Base-by-base conservation (phyloP, 1,284 basidiomycete genomes). In the Melampsora larici-populina region DNA sequence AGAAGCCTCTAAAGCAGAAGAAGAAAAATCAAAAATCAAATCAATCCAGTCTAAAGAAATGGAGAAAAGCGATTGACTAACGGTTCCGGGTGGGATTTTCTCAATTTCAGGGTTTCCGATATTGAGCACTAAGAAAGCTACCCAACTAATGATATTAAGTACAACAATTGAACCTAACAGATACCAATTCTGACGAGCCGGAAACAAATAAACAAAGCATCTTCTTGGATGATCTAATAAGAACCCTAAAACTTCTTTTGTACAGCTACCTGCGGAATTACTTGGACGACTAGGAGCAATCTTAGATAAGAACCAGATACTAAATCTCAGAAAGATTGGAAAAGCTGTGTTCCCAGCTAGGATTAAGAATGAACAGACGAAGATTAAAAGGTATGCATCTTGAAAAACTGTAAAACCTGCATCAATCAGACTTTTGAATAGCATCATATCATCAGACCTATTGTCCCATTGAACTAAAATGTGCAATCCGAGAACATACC, bases 141-240 rank as follows among this genome's bases (percentile, higher is more conserved):
- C 87, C 89, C 92, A 97, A 85, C 97, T 94, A 65, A 90, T 90
- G 51, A 87, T 92, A 90, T 89, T 93, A 46, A 97, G 86, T 4
- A 86, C 82, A 11, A 91, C 60, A 62, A 97, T 89, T 2, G 85
- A 82, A 31, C 88, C 87, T 0, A 93, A 80, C 18, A 97, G 88
- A 81, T 95, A 93, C 93, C 94, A 96, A 1, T 95, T 98, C 83
- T 98, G 94, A 80, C 81, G 81, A 0, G 93, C 90, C 0, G 96
- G 96, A 82, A 99, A 98, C 8, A 99, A 88, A 83, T 97, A 95
- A 60, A 96, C 89, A 83, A 93, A 98, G 85, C 96, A 87, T 78
- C 95, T 89, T 31, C 95, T 89, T n/a, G 96, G 96, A 82, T 98
- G 96, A 82, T 98, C 94, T 24, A 99, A 88, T 7, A 99, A 87